phyloP scores from a whole-genome alignment of 192 early-diverging fungal genomes.

The Umbelopsis ramanniana region DNA sequence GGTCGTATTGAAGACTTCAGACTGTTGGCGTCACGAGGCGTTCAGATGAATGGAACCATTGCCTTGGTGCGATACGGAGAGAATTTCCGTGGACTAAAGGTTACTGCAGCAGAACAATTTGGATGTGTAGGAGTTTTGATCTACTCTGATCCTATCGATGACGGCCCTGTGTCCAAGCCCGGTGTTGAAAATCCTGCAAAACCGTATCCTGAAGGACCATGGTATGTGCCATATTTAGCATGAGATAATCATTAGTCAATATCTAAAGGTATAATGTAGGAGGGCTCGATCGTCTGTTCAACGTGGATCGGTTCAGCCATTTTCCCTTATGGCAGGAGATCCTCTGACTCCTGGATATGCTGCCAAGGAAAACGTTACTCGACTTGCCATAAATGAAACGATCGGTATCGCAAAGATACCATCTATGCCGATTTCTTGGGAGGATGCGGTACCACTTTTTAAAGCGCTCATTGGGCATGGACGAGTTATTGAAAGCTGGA shows the following conservation, averaged over 20 bases:
- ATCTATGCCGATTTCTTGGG: constrained; percentile 65
- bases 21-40: constrained; percentile 39
- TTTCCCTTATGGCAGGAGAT: constrained; percentile 56
- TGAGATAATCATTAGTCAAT: neutral
- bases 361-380: constrained; percentile 45
- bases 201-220: constrained; percentile 62
- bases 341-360: constrained; percentile 65
- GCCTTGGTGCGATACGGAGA: constrained; percentile 62
- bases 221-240: constrained; percentile 21
- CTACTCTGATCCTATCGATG: constrained; percentile 68
- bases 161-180: constrained; percentile 41
- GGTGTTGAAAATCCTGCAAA: constrained; percentile 32
- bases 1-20: constrained; percentile 59
- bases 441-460: constrained; percentile 61
- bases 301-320: constrained; percentile 56
- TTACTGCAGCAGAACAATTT: constrained; percentile 52
- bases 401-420: constrained; percentile 58
- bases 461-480: constrained; percentile 54
- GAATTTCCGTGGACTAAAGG: constrained; percentile 57
- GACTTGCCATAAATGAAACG: constrained; percentile 50
- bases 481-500: constrained; percentile 44
- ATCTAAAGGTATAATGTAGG: neutral
- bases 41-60: constrained; percentile 49
- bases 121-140: constrained; percentile 62
- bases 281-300: constrained; percentile 58